phyloP scores from a whole-genome alignment of 306 rosid genomes.

The Begonia masoniana region DNA sequence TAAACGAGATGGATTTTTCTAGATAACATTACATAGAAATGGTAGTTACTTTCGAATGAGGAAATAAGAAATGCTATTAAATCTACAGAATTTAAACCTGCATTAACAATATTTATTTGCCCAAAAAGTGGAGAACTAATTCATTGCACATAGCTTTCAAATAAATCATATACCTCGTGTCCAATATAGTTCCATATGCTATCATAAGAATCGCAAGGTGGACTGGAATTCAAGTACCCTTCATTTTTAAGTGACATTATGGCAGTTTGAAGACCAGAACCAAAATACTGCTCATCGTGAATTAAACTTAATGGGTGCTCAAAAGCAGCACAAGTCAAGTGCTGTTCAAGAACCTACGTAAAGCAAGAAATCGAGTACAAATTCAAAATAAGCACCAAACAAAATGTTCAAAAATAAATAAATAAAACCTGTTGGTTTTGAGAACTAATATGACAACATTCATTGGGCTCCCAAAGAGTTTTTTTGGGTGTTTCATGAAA shows the following conservation, averaged over 20 bases:
- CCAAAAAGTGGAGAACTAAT: conserved; percentile 15
- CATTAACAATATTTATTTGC: conserved; percentile 2
- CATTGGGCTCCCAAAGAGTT: conserved; percentile 80
- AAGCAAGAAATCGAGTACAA: conserved; percentile 2
- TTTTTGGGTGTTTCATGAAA: conserved; percentile 68
- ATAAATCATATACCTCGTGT: conserved; percentile 33
- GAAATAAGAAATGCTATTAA: neutral
- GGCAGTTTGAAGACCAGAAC: conserved; percentile 40
- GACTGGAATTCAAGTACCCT: conserved; percentile 46
- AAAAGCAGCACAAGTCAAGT: conserved; percentile 76
- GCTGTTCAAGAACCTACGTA: conserved; percentile 71
- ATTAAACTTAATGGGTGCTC: conserved; percentile 57
- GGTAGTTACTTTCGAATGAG: neutral
- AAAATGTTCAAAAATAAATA: conserved; percentile 4
- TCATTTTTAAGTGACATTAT: conserved; percentile 41
- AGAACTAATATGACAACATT: conserved; percentile 81
- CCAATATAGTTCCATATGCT: conserved; percentile 80
- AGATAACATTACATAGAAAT: conserved; percentile 4
- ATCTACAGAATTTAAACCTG: conserved; percentile 7
- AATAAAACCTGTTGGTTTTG: conserved; percentile 66
- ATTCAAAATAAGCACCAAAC: conserved; percentile 1
- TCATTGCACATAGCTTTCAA: conserved; percentile 4
- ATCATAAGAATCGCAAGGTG: conserved; percentile 31
- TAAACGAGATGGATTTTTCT: conserved; percentile 70
- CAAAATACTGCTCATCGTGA: conserved; percentile 66